These are phyloP conservation scores for Galerina marginata DNA, from an alignment of 768 basidiomycete species.

Conservation along the genomic window DNA sequence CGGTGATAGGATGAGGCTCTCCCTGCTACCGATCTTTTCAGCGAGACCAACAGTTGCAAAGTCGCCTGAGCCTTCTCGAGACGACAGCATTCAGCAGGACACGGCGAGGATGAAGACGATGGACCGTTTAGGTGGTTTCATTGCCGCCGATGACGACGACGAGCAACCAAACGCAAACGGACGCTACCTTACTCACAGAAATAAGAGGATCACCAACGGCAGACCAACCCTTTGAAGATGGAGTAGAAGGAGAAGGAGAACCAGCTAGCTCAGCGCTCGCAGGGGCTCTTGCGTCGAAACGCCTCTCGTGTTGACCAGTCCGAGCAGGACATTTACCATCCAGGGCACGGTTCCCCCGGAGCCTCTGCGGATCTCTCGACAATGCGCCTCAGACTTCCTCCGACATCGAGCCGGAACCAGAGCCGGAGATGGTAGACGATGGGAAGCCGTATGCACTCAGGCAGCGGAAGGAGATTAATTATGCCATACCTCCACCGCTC, in stretches of 20 bases:
- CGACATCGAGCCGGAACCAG: slow-evolving; percentile 48
- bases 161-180: slow-evolving; percentile 31
- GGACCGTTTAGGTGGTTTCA: slow-evolving; percentile 16
- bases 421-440: slow-evolving; percentile 54
- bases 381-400: slow-evolving; percentile 54
- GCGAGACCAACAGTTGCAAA: slow-evolving; percentile 32
- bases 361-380: slow-evolving; percentile 61
- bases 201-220: slow-evolving; percentile 5
- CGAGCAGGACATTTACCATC: slow-evolving; percentile 47
- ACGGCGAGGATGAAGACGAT: slow-evolving; percentile 35
- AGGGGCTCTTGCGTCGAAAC: slow-evolving; percentile 34
- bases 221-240: slow-evolving; percentile 10
- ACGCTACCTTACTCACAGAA: slow-evolving; percentile 45
- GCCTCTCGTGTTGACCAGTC: slow-evolving; percentile 36
- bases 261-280: slow-evolving; percentile 29
- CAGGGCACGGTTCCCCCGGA: slow-evolving; percentile 48
- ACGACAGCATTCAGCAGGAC: slow-evolving; percentile 19
- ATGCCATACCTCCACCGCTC: slow-evolving; percentile 80
- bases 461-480: slow-evolving; percentile 73
- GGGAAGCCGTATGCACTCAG: slow-evolving; percentile 70
- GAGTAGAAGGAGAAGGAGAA: slow-evolving; percentile 14
- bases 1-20: slow-evolving; percentile 38
- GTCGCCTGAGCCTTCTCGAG: slow-evolving; percentile 21
- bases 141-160: slow-evolving; percentile 54
- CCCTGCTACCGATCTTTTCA: slow-evolving; percentile 26